Evolutionary conservation across 768 basidiomycete genomes (phyloP).

Genomic region (Leccinum incarnatum): DNA sequence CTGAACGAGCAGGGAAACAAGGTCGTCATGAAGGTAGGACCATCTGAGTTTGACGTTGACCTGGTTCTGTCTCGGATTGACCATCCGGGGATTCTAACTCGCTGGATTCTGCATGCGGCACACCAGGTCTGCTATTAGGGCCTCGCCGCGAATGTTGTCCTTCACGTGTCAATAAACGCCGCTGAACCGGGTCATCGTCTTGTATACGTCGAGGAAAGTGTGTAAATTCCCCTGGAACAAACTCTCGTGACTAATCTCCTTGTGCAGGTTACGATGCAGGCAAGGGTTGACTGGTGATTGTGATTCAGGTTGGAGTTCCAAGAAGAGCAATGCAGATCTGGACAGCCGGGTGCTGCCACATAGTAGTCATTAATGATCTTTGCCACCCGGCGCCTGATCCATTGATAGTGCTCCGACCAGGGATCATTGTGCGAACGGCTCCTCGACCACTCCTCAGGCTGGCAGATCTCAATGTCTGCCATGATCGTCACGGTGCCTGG

Average conservation of each 20-base stretch:
- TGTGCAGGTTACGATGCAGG: conserved; percentile 64
- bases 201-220: conserved; percentile 65
- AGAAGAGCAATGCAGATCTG: conserved; percentile 38
- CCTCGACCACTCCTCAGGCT: not conserved
- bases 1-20: conserved; percentile 46
- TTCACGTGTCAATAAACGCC: conserved; percentile 60
- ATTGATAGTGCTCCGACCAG: not conserved
- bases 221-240: not conserved
- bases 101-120: conserved; percentile 58
- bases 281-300: conserved; percentile 4
- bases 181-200: conserved; percentile 77
- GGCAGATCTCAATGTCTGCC: not conserved
- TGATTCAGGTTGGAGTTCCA: not conserved
- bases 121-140: conserved; percentile 61
- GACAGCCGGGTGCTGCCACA: conserved; percentile 48
- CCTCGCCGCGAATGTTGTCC: conserved; percentile 62
- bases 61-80: conserved; percentile 46
- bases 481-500: too few species aligned
- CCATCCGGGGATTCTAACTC: conserved; percentile 62
- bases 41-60: not conserved
- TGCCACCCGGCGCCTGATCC: too few species aligned
- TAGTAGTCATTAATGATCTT: too few species aligned
- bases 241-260: conserved; percentile 3
- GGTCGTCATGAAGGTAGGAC: conserved; percentile 52
- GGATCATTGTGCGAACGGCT: not conserved